phyloP scores from a whole-genome alignment of 2,329 filamentous ascomycete genomes.

The Colletotrichum neosansevieriae region DNA sequence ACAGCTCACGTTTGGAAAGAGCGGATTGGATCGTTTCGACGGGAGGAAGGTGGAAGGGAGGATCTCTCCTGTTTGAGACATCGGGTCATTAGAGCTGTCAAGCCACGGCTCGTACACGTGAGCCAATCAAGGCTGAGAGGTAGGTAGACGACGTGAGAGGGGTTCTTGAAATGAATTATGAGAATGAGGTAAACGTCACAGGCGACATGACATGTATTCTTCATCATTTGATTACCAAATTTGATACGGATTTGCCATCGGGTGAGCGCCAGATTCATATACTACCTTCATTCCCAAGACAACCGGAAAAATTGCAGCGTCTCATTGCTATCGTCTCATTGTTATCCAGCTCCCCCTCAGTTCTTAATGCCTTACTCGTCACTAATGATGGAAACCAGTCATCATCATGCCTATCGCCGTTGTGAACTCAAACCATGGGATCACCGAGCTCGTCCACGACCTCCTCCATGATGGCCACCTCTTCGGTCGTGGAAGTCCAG shows the following conservation, averaged over 20 bases:
- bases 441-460: constrained; percentile 3
- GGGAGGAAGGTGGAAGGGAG: constrained; percentile 10
- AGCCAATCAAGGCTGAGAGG: background rate
- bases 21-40: constrained; percentile 23
- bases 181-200: constrained; percentile 1
- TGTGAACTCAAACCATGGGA: constrained; percentile 1
- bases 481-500: constrained; percentile 13
- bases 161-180: background rate
- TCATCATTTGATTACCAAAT: too few species aligned
- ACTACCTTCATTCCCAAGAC: too few species aligned
- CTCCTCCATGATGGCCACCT: constrained; percentile 9
- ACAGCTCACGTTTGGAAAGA: background rate
- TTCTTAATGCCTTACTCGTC: too few species aligned
- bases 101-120: constrained; percentile 22
- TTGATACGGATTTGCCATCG: too few species aligned
- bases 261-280: too few species aligned
- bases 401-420: too few species aligned
- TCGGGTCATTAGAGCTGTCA: background rate
- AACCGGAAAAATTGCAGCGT: too few species aligned
- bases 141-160: background rate
- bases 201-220: background rate
- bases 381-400: too few species aligned
- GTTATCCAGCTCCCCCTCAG: too few species aligned
- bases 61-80: constrained; percentile 6
- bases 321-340: too few species aligned